Evolutionary conservation across 805 yeast species (phyloP).

Genomic region (Candida maesae): DNA sequence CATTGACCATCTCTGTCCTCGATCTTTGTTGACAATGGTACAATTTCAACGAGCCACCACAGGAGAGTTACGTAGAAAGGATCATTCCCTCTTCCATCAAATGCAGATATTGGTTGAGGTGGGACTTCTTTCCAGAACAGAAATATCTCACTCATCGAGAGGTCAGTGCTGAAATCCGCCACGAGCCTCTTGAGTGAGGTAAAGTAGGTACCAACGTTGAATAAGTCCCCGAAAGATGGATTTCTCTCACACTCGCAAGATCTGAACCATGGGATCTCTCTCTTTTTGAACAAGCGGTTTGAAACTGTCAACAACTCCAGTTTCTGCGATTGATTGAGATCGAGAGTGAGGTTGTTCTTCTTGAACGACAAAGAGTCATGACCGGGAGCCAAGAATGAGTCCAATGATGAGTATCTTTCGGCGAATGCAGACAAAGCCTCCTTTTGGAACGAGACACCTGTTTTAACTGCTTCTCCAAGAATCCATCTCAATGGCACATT

Average conservation of each 20-base stretch:
- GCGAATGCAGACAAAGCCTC: constrained; percentile 40
- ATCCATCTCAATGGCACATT: constrained; percentile 61
- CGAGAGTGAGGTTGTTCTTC: constrained; percentile 15
- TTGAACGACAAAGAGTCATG: constrained; percentile 47
- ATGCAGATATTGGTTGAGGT: constrained; percentile 21
- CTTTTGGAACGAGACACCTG: constrained; percentile 46
- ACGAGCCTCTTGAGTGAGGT: constrained; percentile 16
- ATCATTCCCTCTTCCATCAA: constrained; percentile 39
- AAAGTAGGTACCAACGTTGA: constrained; percentile 16
- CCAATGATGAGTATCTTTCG: constrained; percentile 34
- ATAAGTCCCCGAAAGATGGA: constrained; percentile 13
- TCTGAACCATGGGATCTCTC: constrained; percentile 18
- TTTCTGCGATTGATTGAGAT: constrained; percentile 10
- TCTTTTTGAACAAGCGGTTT: constrained; percentile 3
- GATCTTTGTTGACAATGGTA: constrained; percentile 54
- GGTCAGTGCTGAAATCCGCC: constrained; percentile 5
- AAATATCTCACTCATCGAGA: constrained; percentile 11
- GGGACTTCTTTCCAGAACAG: constrained; percentile 23
- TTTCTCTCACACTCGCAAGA: constrained; percentile 15
- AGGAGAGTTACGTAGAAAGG: constrained; percentile 27
- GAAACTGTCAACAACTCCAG: constrained; percentile 12
- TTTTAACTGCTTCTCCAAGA: constrained; percentile 46
- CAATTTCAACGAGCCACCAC: constrained; percentile 62
- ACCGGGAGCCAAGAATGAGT: constrained; percentile 42
- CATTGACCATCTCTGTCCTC: constrained; percentile 48